Percentiles rank a stretch among this genome's conserved stretches.
Evolutionary conservation across 2,329 filamentous ascomycete species (phyloP).

Genomic region (Dryadomyces quercus-mongolicae): DNA sequence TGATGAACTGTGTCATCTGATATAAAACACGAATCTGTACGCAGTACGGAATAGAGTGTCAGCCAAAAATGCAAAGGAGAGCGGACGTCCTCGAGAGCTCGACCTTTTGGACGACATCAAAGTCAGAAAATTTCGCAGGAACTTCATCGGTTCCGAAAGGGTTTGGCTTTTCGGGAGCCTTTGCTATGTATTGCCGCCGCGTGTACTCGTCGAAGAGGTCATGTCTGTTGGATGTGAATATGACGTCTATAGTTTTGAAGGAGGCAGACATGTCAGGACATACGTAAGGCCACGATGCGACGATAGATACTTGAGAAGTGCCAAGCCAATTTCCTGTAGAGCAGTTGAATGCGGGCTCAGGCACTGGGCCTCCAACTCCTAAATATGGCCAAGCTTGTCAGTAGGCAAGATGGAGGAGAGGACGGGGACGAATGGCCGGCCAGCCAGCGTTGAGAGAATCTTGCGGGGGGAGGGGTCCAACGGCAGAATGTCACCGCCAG

Average conservation of each 20-base stretch:
- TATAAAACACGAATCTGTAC: constrained; percentile 61
- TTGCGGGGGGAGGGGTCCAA: too few species aligned
- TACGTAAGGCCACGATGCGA: constrained; percentile 89
- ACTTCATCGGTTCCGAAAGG: constrained; percentile 72
- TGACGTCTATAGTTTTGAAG: too few species aligned
- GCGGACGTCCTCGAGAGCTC: not conserved
- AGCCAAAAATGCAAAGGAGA: constrained; percentile 17
- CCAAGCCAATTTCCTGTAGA: constrained; percentile 70
- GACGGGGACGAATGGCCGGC: too few species aligned
- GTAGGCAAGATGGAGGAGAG: not conserved
- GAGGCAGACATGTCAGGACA: constrained; percentile 19
- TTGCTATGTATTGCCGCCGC: constrained; percentile 75
- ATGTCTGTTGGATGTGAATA: constrained; percentile 34
- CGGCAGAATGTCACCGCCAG: not conserved
- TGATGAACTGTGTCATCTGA: constrained; percentile 78
- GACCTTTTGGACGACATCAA: constrained; percentile 73
- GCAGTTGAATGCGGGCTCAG: constrained; percentile 65
- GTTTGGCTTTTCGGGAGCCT: constrained; percentile 58
- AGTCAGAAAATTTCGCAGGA: constrained; percentile 62
- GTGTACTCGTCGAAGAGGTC: constrained; percentile 92
- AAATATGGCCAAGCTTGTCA: not conserved
- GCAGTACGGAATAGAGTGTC: not conserved
- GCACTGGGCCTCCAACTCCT: constrained; percentile 86
- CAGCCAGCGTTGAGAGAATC: too few species aligned
- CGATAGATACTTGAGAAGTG: constrained; percentile 83